These are phyloP conservation scores for Spencermartinsiella europaea DNA, from an alignment of 805 yeast species.

Conservation along the genomic window DNA sequence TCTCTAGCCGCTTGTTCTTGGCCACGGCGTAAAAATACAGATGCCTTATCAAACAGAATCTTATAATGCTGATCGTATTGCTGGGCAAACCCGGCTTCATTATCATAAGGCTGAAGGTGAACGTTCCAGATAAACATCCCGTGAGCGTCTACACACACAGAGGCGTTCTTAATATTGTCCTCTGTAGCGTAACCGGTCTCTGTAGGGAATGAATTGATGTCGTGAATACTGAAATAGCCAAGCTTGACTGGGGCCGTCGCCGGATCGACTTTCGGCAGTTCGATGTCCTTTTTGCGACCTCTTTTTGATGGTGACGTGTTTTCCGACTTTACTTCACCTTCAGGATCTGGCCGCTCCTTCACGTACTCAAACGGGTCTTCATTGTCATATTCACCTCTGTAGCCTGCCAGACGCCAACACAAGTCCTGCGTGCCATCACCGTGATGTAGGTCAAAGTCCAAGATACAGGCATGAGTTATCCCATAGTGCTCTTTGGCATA, in stretches of 20 bases:
- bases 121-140: constrained; percentile 79
- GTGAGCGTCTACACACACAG: constrained; percentile 72
- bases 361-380: constrained; percentile 24
- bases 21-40: constrained; percentile 45
- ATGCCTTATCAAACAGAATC: constrained; percentile 58
- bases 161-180: constrained; percentile 66
- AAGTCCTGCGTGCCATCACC: constrained; percentile 89
- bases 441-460: constrained; percentile 82
- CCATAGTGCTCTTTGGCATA: constrained; percentile 60
- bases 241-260: constrained; percentile 46
- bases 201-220: constrained; percentile 80
- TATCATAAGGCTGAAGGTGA: constrained; percentile 62
- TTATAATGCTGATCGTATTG: constrained; percentile 59
- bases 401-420: constrained; percentile 73
- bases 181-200: constrained; percentile 72
- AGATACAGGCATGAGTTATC: constrained; percentile 73
- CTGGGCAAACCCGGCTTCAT: constrained; percentile 59
- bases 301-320: constrained; percentile 7
- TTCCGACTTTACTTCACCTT: constrained; percentile 1
- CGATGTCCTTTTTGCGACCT: constrained; percentile 2
- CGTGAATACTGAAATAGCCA: constrained; percentile 81
- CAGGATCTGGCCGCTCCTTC: constrained; percentile 22
- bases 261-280: neutral
- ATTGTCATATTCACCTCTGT: constrained; percentile 45
- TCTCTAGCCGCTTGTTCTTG: constrained; percentile 19